These are phyloP conservation scores for Aspergillus ustus DNA, from an alignment of 2,329 filamentous ascomycete species.

Conservation along the genomic window DNA sequence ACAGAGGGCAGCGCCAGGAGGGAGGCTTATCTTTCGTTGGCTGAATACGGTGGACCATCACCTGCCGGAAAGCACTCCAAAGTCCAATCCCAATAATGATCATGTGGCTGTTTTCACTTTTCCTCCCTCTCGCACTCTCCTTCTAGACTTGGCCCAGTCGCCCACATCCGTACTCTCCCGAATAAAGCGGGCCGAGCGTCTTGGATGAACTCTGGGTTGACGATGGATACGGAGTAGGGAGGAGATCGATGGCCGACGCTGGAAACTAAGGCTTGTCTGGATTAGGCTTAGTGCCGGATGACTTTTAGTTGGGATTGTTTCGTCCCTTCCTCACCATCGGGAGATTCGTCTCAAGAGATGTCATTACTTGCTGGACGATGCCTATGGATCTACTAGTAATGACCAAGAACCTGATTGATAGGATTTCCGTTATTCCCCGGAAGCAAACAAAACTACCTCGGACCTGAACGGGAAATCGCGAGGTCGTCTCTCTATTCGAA, in stretches of 20 bases:
- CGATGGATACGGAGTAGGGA: background rate
- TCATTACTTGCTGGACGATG: background rate
- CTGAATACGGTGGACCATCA: background rate
- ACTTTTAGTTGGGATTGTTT: background rate
- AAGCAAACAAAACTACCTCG: background rate
- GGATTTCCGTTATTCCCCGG: too few species aligned
- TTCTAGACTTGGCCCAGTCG: background rate
- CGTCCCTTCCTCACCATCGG: background rate
- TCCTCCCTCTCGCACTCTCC: background rate
- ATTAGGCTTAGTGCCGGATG: background rate
- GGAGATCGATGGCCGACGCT: background rate
- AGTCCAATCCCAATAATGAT: background rate
- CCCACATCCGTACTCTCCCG: background rate
- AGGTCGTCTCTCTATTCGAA: background rate
- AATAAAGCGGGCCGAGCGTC: background rate
- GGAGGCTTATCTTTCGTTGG: slow-evolving; percentile 9
- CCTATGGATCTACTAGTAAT: background rate
- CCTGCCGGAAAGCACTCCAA: background rate
- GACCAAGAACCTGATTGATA: background rate
- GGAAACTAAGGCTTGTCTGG: background rate
- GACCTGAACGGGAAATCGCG: background rate
- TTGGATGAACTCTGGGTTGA: background rate
- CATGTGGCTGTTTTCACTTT: background rate
- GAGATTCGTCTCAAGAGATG: background rate
- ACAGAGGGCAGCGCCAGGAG: background rate